phyloP scores from a whole-genome alignment of 352 stramenopile species.

The Phytophthora sp. region DNA sequence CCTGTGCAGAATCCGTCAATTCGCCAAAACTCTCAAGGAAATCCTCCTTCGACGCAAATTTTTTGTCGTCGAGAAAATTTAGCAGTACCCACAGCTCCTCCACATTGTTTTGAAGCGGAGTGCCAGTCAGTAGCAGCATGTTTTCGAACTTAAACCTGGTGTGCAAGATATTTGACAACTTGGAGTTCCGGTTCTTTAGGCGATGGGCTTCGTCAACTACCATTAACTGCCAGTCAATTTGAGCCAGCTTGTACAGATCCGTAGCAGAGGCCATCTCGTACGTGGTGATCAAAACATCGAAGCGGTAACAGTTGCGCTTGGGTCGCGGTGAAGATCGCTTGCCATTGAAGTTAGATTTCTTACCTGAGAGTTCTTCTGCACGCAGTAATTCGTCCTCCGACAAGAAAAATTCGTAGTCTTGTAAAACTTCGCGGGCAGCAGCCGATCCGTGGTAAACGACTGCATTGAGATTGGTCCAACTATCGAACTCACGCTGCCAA shows the following conservation, averaged over 20 bases:
- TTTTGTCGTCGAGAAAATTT: constrained; percentile 96
- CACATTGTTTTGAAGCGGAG: constrained; percentile 91
- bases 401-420: constrained; percentile 96
- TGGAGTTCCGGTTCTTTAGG: constrained; percentile 98
- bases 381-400: constrained; percentile 51
- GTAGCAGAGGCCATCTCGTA: constrained; percentile 98
- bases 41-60: constrained; percentile 93
- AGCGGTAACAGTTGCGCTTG: constrained; percentile 86
- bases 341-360: constrained; percentile 21
- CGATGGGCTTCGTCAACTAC: constrained; percentile 99
- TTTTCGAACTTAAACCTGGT: constrained; percentile 84
- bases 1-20: constrained; percentile 89
- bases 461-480: constrained; percentile 98
- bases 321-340: constrained; percentile 32
- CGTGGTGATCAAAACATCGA: constrained; percentile 99
- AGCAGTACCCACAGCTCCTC: constrained; percentile 98
- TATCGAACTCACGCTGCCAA: constrained; percentile 96
- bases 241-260: constrained; percentile 94
- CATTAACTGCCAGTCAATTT: constrained; percentile 94
- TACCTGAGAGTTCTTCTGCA: constrained; percentile 37
- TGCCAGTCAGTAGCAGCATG: constrained; percentile 91
- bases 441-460: constrained; percentile 98
- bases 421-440: constrained; percentile 88
- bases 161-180: constrained; percentile 89
- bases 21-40: constrained; percentile 97